Base-by-base conservation (phyloP, 139 green algal species). In the Volvox africanus region DNA sequence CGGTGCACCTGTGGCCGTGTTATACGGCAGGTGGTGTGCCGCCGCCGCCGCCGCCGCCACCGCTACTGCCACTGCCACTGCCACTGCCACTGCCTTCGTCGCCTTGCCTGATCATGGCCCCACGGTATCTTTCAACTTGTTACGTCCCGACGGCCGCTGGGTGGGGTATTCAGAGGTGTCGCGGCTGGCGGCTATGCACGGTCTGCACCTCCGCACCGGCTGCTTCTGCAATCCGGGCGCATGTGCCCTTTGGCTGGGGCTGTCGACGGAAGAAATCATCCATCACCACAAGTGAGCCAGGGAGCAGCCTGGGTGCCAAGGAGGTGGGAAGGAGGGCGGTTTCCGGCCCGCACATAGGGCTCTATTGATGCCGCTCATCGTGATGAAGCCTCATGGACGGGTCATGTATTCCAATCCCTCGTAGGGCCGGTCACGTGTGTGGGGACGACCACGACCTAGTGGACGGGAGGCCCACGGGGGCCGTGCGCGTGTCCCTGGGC, bases 161-260 rank as follows among this genome's bases (percentile, higher is more conserved):
- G 95, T 99, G 67, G 97, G 97, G 1, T 95, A 97, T 89, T 92
- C 92, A 71, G 94, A 95, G 91, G 93, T 96, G 69, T 92, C 95
- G 37, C 94, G 93, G 50, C 91, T 99, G 77, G 97, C 97, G 24
- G 93, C 55, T 0, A 90, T 97, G 79, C 83, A 93, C 44, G 81
- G 94, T 79, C 96, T 99, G 61, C 61, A 92, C 17, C 93, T 99
- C 71, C 94, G 98, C 55, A 95, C 94, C 20, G 98, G 98, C 68
- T 98, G 95, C 93, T 97, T 98, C 91, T 99, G 98, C 92, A 99
- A 99, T 93, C 98, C 98, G 20, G 98, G 98, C 0, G 94, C 92
- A 0, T 96, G 94, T 71, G 86, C 76, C 0, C 61, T 90, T 37
- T 92, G 89, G 67, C 93, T 96, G 61, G 82, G 89, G 5, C 92